Percentiles rank a stretch among this genome's conserved stretches.
phyloP scores from a whole-genome alignment of 202 grass and related monocot genomes.

The Panicum virgatum region DNA sequence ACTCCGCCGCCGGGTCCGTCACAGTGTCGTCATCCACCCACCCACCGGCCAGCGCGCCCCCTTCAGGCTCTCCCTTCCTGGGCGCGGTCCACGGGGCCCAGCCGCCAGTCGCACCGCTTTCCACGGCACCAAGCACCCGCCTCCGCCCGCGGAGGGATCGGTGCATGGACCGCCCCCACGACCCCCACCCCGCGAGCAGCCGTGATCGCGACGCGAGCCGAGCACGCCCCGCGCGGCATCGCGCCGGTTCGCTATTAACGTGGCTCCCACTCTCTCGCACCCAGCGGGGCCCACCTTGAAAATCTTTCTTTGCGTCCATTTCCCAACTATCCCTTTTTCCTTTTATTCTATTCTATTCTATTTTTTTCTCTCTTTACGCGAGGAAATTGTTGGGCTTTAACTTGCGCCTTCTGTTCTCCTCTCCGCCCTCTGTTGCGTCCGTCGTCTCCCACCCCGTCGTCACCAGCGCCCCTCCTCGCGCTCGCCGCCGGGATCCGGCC shows the following conservation, averaged over 20 bases:
- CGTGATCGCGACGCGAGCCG: constrained; percentile 36
- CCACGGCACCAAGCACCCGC: background rate
- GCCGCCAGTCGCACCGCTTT: background rate
- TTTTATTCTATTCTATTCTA: background rate
- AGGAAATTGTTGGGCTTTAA: constrained; percentile 30
- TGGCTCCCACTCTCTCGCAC: background rate
- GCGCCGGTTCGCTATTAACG: background rate
- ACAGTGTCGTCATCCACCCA: background rate
- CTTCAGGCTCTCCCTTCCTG: background rate
- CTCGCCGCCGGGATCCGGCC: constrained; percentile 15
- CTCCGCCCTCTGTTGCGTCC: constrained; percentile 19
- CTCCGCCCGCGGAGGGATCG: background rate
- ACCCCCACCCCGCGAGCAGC: background rate
- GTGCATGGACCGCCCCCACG: constrained; percentile 21
- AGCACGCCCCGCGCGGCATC: background rate
- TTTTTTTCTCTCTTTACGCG: background rate
- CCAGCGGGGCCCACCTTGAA: background rate
- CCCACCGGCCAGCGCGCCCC: background rate
- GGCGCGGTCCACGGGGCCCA: background rate
- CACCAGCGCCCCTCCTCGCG: constrained; percentile 5
- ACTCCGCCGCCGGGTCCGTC: no score
- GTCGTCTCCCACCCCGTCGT: constrained; percentile 23
- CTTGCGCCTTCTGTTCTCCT: background rate
- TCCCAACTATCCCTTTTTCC: background rate
- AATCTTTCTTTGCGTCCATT: constrained; percentile 12